phyloP scores from a whole-genome alignment of 2,329 filamentous ascomycete species.

The Mycosphaerella arachidis region DNA sequence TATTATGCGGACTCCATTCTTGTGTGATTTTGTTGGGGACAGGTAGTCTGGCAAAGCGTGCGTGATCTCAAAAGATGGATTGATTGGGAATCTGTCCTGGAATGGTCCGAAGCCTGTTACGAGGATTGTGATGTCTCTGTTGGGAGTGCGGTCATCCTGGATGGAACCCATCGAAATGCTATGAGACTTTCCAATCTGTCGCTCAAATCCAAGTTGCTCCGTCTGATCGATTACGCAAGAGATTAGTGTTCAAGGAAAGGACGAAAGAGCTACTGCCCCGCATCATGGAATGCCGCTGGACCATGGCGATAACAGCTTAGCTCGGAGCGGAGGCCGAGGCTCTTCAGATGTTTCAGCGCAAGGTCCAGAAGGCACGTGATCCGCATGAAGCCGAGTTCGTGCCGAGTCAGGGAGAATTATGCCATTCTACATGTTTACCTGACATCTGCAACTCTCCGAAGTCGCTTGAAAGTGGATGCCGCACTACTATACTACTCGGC shows the following conservation, averaged over 20 bases:
- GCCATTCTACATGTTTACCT: not conserved
- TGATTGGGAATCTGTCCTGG: conserved; percentile 61
- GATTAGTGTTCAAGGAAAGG: not conserved
- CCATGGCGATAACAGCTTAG: not conserved
- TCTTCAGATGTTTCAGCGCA: not conserved
- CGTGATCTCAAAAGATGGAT: conserved; percentile 78
- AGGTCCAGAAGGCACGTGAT: not conserved
- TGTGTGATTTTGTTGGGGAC: conserved; percentile 35
- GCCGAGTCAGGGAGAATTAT: not conserved
- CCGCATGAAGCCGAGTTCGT: not conserved
- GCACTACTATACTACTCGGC: too few species aligned
- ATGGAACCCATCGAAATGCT: conserved; percentile 8
- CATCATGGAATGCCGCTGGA: not conserved
- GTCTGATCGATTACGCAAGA: not conserved
- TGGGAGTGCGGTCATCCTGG: conserved; percentile 1
- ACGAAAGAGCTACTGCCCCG: not conserved
- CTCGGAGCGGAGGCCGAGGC: not conserved
- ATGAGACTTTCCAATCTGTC: not conserved
- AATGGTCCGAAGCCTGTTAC: conserved; percentile 58
- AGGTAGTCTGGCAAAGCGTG: conserved; percentile 62
- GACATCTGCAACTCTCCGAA: too few species aligned
- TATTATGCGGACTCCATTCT: conserved; percentile 55
- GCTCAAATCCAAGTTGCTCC: not conserved
- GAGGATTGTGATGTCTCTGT: conserved; percentile 35
- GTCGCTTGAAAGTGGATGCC: too few species aligned